A percentile compares a stretch with the other conserved stretches of the same genome.
phyloP scores from a whole-genome alignment of 1,139 yeast genomes.

The Kodamaea sp. region DNA sequence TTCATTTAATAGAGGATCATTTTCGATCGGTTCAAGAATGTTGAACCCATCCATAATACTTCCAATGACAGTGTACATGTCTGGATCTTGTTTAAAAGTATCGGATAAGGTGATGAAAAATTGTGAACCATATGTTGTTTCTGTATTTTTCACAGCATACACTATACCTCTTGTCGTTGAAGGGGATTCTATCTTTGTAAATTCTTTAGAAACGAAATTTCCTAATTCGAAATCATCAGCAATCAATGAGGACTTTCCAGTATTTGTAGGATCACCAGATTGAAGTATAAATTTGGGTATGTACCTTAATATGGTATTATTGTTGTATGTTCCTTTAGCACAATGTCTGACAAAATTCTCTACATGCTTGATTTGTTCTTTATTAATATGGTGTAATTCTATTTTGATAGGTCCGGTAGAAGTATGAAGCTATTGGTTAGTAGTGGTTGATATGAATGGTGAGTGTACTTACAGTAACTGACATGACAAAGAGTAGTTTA shows the following conservation, averaged over 20 bases:
- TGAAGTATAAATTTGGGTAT: constrained; percentile 46
- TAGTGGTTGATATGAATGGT: neutral
- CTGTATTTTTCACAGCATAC: constrained; percentile 14
- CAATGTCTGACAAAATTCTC: constrained; percentile 40
- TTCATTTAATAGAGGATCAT: constrained; percentile 12
- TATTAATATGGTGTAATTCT: constrained; percentile 13
- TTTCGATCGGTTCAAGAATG: constrained; percentile 15
- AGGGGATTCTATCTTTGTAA: neutral
- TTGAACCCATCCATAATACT: constrained; percentile 19
- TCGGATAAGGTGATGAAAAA: constrained; percentile 20
- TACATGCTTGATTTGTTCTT: constrained; percentile 12
- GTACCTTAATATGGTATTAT: constrained; percentile 38
- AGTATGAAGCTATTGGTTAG: constrained; percentile 14
- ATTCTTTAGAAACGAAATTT: neutral
- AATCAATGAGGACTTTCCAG: constrained; percentile 30
- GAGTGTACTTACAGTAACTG: constrained; percentile 16
- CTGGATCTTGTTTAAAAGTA: constrained; percentile 10
- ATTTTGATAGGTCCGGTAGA: constrained; percentile 20
- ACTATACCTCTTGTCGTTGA: constrained; percentile 16
- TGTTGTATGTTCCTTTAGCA: constrained; percentile 42
- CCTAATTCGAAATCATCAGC: constrained; percentile 7
- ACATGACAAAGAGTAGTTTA: constrained; percentile 11
- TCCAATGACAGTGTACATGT: constrained; percentile 18
- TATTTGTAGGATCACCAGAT: constrained; percentile 49
- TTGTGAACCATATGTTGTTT: constrained; percentile 16